Conservation (phyloP, 2,329 filamentous ascomycete species). For the Diplocarpon mali region DNA sequence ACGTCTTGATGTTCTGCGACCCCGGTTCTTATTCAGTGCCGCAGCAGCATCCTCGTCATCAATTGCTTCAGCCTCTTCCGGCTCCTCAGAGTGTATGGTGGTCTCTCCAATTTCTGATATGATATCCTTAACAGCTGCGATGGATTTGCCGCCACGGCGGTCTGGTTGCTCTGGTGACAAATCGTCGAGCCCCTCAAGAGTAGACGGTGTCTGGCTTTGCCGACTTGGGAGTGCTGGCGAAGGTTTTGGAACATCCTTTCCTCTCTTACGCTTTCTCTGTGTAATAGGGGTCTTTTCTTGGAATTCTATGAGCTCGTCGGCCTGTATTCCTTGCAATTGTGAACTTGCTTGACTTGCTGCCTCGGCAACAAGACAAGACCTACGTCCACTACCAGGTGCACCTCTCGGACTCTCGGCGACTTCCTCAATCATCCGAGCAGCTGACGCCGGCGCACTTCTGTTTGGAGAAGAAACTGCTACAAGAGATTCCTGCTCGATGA, state of each 20-base stretch:
- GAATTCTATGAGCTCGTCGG: constrained; percentile 3
- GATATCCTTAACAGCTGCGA: neutral
- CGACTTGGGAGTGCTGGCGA: neutral
- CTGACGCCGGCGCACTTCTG: constrained; percentile 4
- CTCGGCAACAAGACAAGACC: constrained; percentile 34
- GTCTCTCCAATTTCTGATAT: constrained; percentile 26
- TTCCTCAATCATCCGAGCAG: constrained; percentile 28
- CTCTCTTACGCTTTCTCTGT: constrained; percentile 20
- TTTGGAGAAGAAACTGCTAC: neutral
- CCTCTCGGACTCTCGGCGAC: constrained; percentile 38
- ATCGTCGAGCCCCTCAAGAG: constrained; percentile 22
- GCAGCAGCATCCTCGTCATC: constrained; percentile 28
- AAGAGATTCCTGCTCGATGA: neutral
- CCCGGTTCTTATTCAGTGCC: constrained; percentile 30
- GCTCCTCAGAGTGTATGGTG: constrained; percentile 17
- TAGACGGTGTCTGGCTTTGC: neutral
- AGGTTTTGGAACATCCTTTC: neutral
- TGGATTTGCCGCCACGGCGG: constrained; percentile 10
- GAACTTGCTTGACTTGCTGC: constrained; percentile 10
- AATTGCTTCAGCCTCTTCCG: constrained; percentile 26
- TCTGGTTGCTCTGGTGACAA: constrained; percentile 23
- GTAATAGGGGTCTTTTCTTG: constrained; percentile 9
- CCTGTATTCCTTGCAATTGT: constrained; percentile 9
- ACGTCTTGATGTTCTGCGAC: constrained; percentile 23
- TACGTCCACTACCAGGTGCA: constrained; percentile 44